Percentiles rank a stretch among this genome's conserved stretches.
These are phyloP conservation scores for Vaccinium vitisidaea DNA, from an alignment of 148 eudicot species.

Conservation along the genomic window DNA sequence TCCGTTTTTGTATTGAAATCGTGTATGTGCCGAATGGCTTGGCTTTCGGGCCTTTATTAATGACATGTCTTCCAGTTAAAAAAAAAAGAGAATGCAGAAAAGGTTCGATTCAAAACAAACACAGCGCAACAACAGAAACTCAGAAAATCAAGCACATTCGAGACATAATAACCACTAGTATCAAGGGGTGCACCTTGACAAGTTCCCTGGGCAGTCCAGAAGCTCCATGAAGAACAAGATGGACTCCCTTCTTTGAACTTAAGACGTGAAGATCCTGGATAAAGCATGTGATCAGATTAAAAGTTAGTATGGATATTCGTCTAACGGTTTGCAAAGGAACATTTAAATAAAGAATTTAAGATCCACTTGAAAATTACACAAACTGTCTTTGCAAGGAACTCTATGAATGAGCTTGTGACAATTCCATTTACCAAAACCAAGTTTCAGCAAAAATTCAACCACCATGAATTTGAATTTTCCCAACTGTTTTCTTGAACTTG, in stretches of 20 bases:
- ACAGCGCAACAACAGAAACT: neutral
- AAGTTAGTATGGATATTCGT: neutral
- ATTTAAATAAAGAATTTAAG: neutral
- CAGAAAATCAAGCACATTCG: neutral
- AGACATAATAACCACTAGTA: neutral
- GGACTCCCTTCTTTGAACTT: constrained; percentile 64
- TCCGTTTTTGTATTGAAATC: no score
- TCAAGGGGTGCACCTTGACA: constrained; percentile 57
- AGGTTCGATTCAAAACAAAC: neutral
- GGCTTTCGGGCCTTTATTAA: no score
- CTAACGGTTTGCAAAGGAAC: neutral
- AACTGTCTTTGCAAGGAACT: neutral
- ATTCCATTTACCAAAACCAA: neutral
- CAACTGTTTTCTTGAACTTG: neutral
- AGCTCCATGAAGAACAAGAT: constrained; percentile 95
- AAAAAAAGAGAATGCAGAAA: neutral
- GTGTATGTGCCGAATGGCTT: no score
- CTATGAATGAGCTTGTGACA: constrained; percentile 4
- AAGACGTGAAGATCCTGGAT: constrained; percentile 62
- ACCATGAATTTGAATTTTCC: neutral
- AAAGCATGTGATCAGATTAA: constrained; percentile 4
- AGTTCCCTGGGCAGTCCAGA: constrained; percentile 81
- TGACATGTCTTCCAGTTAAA: no score
- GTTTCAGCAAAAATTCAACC: neutral
- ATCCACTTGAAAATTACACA: neutral